Conservation (phyloP, 441 rosid genomes). For the Erodium trifolium region DNA sequence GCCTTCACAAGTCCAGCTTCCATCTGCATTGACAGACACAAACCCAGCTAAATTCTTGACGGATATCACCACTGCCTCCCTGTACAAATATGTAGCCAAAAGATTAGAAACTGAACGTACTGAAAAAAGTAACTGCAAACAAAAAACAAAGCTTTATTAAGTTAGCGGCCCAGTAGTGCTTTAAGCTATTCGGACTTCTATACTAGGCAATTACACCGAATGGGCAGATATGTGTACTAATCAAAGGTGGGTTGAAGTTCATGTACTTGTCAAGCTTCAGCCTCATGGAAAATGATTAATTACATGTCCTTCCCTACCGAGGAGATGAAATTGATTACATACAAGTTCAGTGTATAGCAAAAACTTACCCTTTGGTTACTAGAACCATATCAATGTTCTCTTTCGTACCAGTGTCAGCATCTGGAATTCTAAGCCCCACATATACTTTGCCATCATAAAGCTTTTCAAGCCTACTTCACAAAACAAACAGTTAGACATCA, state of each 20-base stretch:
- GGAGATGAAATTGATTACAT: background rate
- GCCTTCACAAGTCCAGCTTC: constrained; percentile 69
- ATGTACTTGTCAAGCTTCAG: background rate
- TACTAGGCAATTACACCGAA: background rate
- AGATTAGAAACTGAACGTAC: background rate
- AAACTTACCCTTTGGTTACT: constrained; percentile 49
- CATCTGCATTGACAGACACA: constrained; percentile 56
- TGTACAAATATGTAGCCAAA: constrained; percentile 19
- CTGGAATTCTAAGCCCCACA: constrained; percentile 85
- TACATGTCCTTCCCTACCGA: too few relatives aligned
- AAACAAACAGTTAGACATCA: constrained; percentile 4
- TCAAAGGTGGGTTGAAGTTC: background rate
- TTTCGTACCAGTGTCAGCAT: constrained; percentile 66
- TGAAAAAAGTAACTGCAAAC: background rate
- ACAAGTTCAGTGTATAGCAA: background rate
- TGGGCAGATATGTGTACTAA: background rate
- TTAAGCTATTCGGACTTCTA: background rate
- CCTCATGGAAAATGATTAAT: background rate
- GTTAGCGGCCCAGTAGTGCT: background rate
- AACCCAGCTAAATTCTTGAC: constrained; percentile 71
- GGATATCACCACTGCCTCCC: constrained; percentile 61
- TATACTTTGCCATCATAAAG: constrained; percentile 71
- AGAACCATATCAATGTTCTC: constrained; percentile 67
- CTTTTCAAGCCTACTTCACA: constrained; percentile 52
- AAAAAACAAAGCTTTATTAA: background rate